phyloP scores from a whole-genome alignment of 257 asterid genomes.

The Orobanche coerulescens region DNA sequence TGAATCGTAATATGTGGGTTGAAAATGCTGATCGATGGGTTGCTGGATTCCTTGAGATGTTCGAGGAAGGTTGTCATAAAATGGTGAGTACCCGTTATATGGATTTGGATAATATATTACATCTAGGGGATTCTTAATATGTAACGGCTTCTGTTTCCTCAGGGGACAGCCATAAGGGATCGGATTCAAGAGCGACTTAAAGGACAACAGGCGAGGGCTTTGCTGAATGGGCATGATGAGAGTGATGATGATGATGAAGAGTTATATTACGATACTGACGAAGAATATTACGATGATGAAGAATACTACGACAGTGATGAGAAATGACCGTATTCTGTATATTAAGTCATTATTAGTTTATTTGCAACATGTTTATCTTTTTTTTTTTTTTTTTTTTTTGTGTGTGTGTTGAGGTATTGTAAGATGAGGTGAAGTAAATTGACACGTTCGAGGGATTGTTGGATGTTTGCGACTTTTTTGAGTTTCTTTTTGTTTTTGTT shows the following conservation, averaged over 20 bases:
- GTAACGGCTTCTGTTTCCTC: conserved; percentile 15
- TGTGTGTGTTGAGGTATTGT: conserved; percentile 16
- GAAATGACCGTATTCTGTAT: conserved; percentile 32
- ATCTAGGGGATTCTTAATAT: no score
- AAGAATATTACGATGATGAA: conserved; percentile 35
- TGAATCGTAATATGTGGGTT: conserved; percentile 55
- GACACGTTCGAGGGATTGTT: background rate
- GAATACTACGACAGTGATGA: conserved; percentile 39
- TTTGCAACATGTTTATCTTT: conserved; percentile 3
- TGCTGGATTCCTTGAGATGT: conserved; percentile 74
- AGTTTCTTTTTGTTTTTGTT: conserved; percentile 9
- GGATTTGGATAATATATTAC: background rate
- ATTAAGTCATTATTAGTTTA: conserved; percentile 9
- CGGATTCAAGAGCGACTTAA: conserved; percentile 54
- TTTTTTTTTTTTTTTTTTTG: background rate
- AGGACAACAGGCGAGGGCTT: conserved; percentile 35
- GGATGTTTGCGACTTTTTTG: background rate
- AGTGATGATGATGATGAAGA: conserved; percentile 41
- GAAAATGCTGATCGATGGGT: conserved; percentile 73
- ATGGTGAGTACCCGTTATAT: conserved; percentile 39
- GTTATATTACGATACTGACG: conserved; percentile 33
- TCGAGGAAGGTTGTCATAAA: conserved; percentile 72
- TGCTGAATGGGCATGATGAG: conserved; percentile 29
- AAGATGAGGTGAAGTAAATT: conserved; percentile 11
- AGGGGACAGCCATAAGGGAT: conserved; percentile 65